Evolutionary conservation across 306 rosid species (phyloP).

Genomic region (Abrus precatorius): DNA sequence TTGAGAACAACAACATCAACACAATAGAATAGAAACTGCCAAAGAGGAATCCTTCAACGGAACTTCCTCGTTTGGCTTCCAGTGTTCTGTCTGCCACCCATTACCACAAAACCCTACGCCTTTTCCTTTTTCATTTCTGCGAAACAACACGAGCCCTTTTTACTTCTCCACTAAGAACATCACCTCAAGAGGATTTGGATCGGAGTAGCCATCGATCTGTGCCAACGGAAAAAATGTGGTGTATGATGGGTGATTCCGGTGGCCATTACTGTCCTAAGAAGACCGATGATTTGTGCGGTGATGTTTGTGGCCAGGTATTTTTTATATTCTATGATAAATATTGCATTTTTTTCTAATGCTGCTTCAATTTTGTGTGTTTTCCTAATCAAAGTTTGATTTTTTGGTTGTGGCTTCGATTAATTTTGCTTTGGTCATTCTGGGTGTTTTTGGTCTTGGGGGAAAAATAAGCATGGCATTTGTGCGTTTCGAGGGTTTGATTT

Average conservation of each 20-base stretch:
- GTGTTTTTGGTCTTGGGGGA: neutral
- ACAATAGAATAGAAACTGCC: neutral
- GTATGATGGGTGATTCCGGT: slow-evolving; percentile 77
- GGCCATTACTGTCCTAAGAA: slow-evolving; percentile 79
- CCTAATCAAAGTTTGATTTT: neutral
- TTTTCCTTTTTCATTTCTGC: neutral
- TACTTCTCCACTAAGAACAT: neutral
- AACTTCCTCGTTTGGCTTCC: slow-evolving; percentile 13
- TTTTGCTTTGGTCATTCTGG: neutral
- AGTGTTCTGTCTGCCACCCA: slow-evolving; percentile 8
- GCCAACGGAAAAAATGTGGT: slow-evolving; percentile 61
- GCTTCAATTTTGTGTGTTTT: neutral
- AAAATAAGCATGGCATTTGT: neutral
- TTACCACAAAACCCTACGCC: slow-evolving; percentile 12
- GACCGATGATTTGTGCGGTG: slow-evolving; percentile 72
- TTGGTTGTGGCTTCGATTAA: neutral
- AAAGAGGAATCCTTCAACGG: slow-evolving; percentile 23
- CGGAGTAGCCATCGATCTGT: neutral
- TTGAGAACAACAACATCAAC: neutral
- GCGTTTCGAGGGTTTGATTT: neutral
- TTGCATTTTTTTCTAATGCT: neutral
- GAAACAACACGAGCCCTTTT: neutral
- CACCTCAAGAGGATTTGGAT: neutral
- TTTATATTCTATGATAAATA: neutral
- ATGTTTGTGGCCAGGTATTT: slow-evolving; percentile 83